Percentiles rank a stretch among this genome's conserved stretches.
Evolutionary conservation across 2,329 filamentous ascomycete species (phyloP).

Genomic region (Fusarium multiceps): DNA sequence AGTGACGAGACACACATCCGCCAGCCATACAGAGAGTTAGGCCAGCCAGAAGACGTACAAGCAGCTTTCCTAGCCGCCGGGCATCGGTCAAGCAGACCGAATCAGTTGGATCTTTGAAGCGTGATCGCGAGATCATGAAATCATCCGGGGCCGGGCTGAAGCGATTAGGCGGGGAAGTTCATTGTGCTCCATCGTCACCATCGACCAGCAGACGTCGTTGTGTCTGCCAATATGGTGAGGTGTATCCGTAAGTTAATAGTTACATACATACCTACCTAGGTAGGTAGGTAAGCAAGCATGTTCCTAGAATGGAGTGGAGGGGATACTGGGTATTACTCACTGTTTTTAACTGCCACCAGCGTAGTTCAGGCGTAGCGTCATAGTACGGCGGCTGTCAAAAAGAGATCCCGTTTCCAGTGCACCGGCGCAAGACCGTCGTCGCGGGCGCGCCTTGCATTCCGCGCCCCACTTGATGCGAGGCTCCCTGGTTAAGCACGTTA

Average conservation of each 20-base stretch:
- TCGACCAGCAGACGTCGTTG: neutral
- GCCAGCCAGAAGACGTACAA: constrained; percentile 9
- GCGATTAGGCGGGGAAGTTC: constrained; percentile 32
- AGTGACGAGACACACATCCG: constrained; percentile 1
- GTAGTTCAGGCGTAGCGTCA: constrained; percentile 45
- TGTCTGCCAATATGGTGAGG: neutral
- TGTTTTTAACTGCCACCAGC: constrained; percentile 32
- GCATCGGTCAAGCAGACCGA: constrained; percentile 16
- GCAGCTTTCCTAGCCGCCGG: constrained; percentile 8
- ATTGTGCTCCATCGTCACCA: constrained; percentile 29
- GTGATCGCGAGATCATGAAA: constrained; percentile 35
- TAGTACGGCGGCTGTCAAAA: constrained; percentile 43
- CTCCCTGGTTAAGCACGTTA: constrained; percentile 38
- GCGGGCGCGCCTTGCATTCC: constrained; percentile 42
- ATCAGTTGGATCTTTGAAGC: constrained; percentile 30
- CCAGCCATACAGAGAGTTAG: constrained; percentile 15
- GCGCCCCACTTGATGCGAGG: constrained; percentile 42
- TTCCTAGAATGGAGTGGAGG: neutral
- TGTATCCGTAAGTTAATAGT: neutral
- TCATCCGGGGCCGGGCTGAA: constrained; percentile 26
- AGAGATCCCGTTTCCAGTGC: constrained; percentile 48
- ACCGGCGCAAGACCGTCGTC: constrained; percentile 44
- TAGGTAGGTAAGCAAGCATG: neutral
- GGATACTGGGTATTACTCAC: neutral
- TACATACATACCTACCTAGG: too few relatives aligned